A percentile compares a stretch with the other conserved stretches of the same genome.
Evolutionary conservation across 371 early-diverging fungal genomes (phyloP).

Genomic region (Syncephalis fuscata): DNA sequence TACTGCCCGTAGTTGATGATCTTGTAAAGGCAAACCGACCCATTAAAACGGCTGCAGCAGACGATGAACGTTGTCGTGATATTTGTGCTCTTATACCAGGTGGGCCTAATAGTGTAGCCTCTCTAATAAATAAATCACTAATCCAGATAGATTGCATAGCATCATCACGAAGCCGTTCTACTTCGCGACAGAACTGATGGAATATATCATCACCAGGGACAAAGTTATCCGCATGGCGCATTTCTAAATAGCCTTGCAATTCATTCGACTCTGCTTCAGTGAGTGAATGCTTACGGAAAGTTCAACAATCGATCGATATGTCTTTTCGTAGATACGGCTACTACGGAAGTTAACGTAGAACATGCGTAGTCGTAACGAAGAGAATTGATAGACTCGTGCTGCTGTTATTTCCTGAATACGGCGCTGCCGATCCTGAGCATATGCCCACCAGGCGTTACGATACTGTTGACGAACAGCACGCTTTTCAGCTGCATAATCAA

Average conservation of each 20-base stretch:
- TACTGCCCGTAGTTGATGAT: background rate
- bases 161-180: constrained; percentile 7
- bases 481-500: constrained; percentile 12
- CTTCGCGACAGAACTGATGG: constrained; percentile 18
- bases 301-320: constrained; percentile 5
- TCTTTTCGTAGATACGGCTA: constrained; percentile 12
- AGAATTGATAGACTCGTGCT: constrained; percentile 10
- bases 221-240: constrained; percentile 14
- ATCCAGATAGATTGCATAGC: constrained; percentile 8
- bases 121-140: constrained; percentile 16
- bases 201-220: constrained; percentile 19
- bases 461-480: constrained; percentile 8
- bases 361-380: constrained; percentile 16
- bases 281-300: background rate
- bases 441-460: constrained; percentile 13
- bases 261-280: constrained; percentile 10
- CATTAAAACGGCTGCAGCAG: background rate
- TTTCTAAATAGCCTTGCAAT: constrained; percentile 13
- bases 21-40: background rate
- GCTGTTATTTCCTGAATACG: constrained; percentile 11
- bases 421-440: constrained; percentile 13
- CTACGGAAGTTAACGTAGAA: constrained; percentile 15
- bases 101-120: constrained; percentile 13
- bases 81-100: constrained; percentile 12
- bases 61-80: background rate